phyloP scores from a whole-genome alignment of 352 stramenopile species.

The Phytophthora hibernalis region DNA sequence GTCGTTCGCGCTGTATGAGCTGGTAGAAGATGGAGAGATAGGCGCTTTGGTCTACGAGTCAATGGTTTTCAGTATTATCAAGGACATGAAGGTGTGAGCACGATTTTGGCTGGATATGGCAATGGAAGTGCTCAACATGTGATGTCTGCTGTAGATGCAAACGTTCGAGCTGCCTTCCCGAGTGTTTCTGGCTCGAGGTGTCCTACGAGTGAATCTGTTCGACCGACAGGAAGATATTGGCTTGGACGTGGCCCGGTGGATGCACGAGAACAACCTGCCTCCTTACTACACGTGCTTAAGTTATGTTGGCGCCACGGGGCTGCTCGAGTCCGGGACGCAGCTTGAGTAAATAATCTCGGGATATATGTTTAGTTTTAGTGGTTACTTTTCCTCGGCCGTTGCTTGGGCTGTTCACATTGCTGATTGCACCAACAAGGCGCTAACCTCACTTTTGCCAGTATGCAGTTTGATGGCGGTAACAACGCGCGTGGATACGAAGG shows the following conservation, averaged over 20 bases:
- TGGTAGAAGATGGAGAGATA: constrained; percentile 27
- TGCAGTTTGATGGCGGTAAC: constrained; percentile 43
- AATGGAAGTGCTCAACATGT: not conserved
- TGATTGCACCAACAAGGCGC: constrained; percentile 10
- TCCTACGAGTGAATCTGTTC: constrained; percentile 68
- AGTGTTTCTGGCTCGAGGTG: constrained; percentile 55
- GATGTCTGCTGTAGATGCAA: constrained; percentile 47
- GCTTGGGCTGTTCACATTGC: constrained; percentile 7
- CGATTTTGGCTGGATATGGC: not conserved
- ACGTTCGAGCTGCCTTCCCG: constrained; percentile 54
- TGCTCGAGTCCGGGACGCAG: constrained; percentile 26
- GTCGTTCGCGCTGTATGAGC: constrained; percentile 70
- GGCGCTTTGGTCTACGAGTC: constrained; percentile 56
- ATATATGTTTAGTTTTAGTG: constrained; percentile 34
- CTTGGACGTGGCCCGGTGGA: constrained; percentile 58
- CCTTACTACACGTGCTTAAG: constrained; percentile 85
- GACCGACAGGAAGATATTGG: constrained; percentile 62
- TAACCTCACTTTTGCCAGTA: constrained; percentile 3
- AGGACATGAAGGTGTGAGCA: constrained; percentile 58
- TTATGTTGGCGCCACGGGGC: constrained; percentile 62
- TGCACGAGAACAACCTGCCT: constrained; percentile 54
- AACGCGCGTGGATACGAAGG: constrained; percentile 27
- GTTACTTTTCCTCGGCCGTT: constrained; percentile 21
- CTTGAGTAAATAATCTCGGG: constrained; percentile 13
- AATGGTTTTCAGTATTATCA: constrained; percentile 54